Conservation (phyloP, 805 yeast genomes). For the Debaryomyces tyrocola region DNA sequence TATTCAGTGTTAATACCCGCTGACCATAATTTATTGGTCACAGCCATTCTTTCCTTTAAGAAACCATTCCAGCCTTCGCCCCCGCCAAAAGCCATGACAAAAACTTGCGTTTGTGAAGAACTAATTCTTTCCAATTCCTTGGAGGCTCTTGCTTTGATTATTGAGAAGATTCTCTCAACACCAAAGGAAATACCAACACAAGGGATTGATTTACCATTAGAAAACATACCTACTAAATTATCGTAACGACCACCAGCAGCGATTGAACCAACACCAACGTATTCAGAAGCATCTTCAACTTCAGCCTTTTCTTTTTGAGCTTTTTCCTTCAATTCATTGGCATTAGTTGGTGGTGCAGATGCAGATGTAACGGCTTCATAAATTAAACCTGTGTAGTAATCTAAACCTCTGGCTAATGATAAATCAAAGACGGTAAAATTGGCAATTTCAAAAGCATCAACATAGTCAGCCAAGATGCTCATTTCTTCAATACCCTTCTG, state of each 20-base stretch:
- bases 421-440: slow-evolving; percentile 78
- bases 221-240: slow-evolving; percentile 94
- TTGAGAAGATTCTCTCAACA: slow-evolving; percentile 89
- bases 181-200: slow-evolving; percentile 98
- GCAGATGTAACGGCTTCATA: slow-evolving; percentile 95
- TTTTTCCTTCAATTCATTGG: slow-evolving; percentile 60
- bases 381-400: slow-evolving; percentile 95
- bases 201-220: slow-evolving; percentile 88
- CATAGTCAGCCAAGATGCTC: slow-evolving; percentile 68
- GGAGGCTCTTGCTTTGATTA: slow-evolving; percentile 75
- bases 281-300: slow-evolving; percentile 91
- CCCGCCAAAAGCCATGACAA: slow-evolving; percentile 97
- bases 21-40: slow-evolving; percentile 81
- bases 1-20: slow-evolving; percentile 90
- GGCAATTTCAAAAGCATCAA: slow-evolving; percentile 79
- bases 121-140: slow-evolving; percentile 61
- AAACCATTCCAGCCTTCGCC: slow-evolving; percentile 96
- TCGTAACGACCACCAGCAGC: slow-evolving; percentile 99
- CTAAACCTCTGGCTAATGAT: slow-evolving; percentile 95
- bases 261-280: slow-evolving; percentile 97
- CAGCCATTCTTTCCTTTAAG: slow-evolving; percentile 84
- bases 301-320: slow-evolving; percentile 42
- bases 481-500: slow-evolving; percentile 80
- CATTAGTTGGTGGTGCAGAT: slow-evolving; percentile 91
- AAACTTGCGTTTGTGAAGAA: slow-evolving; percentile 89